A percentile compares a stretch with the other conserved stretches of the same genome.
Evolutionary conservation across 768 basidiomycete genomes (phyloP).

Genomic region (Cantharellus cinnabarinus): DNA sequence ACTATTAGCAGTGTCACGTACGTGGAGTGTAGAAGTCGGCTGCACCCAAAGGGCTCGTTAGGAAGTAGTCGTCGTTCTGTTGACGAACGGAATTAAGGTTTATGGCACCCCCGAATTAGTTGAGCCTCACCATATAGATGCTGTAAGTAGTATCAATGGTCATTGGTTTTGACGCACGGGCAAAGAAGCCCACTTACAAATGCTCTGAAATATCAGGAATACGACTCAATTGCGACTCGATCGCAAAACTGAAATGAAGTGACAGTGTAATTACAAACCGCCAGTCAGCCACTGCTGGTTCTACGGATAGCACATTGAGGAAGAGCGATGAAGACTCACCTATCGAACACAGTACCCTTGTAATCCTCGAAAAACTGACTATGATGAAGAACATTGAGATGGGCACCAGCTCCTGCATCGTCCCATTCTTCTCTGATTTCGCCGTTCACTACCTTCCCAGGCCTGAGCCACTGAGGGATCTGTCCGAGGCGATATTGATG

Average conservation of each 20-base stretch:
- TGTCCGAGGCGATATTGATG: slow-evolving; percentile 7
- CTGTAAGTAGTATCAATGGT: not conserved
- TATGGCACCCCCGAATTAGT: not conserved
- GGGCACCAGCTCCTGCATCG: not conserved
- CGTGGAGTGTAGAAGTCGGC: not conserved
- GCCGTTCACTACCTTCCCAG: not conserved
- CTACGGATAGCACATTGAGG: no score
- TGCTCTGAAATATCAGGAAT: slow-evolving; percentile 5
- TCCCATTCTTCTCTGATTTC: not conserved
- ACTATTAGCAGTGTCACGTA: slow-evolving; percentile 1
- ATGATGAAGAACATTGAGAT: not conserved
- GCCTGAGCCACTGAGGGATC: slow-evolving; percentile 11
- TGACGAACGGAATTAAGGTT: slow-evolving; percentile 2
- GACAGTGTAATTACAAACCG: no score
- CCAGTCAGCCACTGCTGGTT: no score
- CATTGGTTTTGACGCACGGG: not conserved
- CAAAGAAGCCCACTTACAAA: slow-evolving; percentile 5
- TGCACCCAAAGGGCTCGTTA: not conserved
- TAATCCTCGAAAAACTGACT: slow-evolving; percentile 5
- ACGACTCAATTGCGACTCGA: slow-evolving; percentile 11
- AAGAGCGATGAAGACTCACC: not conserved
- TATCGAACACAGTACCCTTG: slow-evolving; percentile 11
- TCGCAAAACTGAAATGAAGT: slow-evolving; percentile 1
- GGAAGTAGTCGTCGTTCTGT: slow-evolving; percentile 15
- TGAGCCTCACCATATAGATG: slow-evolving; percentile 4